Evolutionary conservation across 208 protist genomes (phyloP).

Genomic region (Acanthamoeba triangularis): DNA sequence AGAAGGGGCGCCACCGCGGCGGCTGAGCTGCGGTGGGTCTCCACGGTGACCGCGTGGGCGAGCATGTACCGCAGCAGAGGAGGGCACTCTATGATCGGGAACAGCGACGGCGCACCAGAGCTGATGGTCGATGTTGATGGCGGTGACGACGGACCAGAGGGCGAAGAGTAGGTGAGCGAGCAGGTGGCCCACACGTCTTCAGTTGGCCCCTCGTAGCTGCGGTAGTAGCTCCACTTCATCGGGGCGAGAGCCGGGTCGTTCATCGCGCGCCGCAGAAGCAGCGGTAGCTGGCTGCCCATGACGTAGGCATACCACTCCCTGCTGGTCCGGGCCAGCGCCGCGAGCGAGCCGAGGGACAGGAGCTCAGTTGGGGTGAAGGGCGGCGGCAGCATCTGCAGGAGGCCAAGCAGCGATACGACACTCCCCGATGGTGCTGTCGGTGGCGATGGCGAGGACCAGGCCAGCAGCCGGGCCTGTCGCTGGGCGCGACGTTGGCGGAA

Average conservation of each 20-base stretch:
- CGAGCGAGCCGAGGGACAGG: slow-evolving; percentile 3
- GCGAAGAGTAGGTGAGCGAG: not conserved
- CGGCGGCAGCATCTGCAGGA: not conserved
- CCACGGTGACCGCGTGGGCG: not conserved
- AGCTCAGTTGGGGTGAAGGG: not conserved
- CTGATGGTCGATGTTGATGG: not conserved
- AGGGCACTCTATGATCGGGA: not conserved
- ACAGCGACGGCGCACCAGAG: not conserved
- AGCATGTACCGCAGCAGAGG: not conserved
- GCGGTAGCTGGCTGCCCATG: not conserved
- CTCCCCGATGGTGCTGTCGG: too few relatives aligned
- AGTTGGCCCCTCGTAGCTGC: not conserved
- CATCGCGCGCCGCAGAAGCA: not conserved
- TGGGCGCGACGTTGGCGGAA: not conserved
- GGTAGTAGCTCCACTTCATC: not conserved
- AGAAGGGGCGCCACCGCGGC: not conserved
- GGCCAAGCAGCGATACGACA: not conserved
- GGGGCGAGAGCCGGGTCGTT: not conserved
- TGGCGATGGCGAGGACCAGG: too few relatives aligned
- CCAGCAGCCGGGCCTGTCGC: not conserved
- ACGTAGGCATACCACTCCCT: not conserved
- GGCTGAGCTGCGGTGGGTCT: not conserved
- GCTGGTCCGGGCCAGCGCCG: not conserved
- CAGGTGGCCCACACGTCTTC: not conserved
- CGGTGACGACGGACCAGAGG: not conserved